Evolutionary conservation across 73 alveolate genomes (phyloP), one percentile per base, ranked within the genome.

Genomic region (Paramecium sexaurelia): DNA sequence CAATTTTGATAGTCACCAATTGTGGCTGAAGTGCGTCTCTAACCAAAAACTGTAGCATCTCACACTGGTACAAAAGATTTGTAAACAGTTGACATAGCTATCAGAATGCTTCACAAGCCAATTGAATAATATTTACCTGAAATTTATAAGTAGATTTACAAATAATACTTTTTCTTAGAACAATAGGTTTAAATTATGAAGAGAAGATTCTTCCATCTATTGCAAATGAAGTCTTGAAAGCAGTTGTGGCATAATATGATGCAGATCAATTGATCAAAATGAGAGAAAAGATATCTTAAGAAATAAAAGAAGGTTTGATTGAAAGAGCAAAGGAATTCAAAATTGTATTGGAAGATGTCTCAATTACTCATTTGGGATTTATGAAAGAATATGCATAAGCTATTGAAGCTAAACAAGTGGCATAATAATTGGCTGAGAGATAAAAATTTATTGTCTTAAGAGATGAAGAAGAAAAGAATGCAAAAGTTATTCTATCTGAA

Each of bases 211-310:
- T 96, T 41, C 98, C 98, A 13, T 95, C 99, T 13, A 95, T 96
- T 35, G 99, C 96, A 1, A 92, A 95, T 35, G 99, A 96, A 96
- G 95, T 94, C 17, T 83, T 96, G 39, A 96, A 96, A 56, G 88
- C 96, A 35, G 95, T 94, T 4, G 96, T 95, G 15, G 99, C 99
- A 13, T 94, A 95, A 91, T 95, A 95, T 68, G 96, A 95, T 92
- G 98, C 98, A 35, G 98, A 95, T 68, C 86, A 95, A 57, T 91
- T 95, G 15, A 83, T 96, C 55, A 96, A 97, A 37, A 95, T 95
- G 78, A 95, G 99, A 96, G 99, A 96, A 92, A 93, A 95, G 89
- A 97, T 96, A n/a, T 95, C 98, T 13, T 83, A 91, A 55, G 99
- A 96, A 92, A 95, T 96, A 24, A 91, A 95, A 61, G 96, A 95